Evolutionary conservation across 2,329 filamentous ascomycete genomes (phyloP), one percentile per base, ranked within the genome.

Genomic region (Elsinoe ampelina): DNA sequence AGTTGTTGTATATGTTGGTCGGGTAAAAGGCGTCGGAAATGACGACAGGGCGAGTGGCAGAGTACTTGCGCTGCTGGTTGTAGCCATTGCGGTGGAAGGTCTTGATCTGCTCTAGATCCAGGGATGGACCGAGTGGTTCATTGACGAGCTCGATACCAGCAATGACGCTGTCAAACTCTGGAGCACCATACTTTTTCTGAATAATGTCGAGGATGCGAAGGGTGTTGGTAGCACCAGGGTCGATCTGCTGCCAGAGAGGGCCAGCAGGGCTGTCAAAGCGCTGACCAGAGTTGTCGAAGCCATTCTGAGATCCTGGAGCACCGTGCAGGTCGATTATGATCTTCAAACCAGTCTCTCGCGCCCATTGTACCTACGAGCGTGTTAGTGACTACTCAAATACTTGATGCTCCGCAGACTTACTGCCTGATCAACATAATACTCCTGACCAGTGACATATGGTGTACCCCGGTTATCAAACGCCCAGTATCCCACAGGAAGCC

Each of bases 201-300:
- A 86, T 80, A 6, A 67, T 75, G 20, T 78, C 69, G n/a, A 87
- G 73, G 2, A 84, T 79, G 20, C 72, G 65, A 10, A 85, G 68
- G 2, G 79, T 81, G 48, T 75, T 71, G n/a, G 70, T 59, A 5
- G 78, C 70, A 0, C 74, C 79, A 13, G 39, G 41, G 59, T 76
- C 67, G 30, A 75, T 77, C 32, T 70, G 65, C 59, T 74, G 73
- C 73, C 76, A 80, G 3, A 67, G 66, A 59, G 72, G 74, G 13
- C 57, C 73, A 51, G 60, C 62, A 17, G 50, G 30, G 1, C 35
- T 62, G 5, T 60, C 56, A 51, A 71, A 71, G 61, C 70, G 71
- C 58, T 79, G 75, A 2, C 82, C 82, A 39, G 77, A 81, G 66
- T 84, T 83, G 66, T 84, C 81, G 64, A 80, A 83, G 8, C 81